Base-by-base conservation (phyloP, 805 yeast species). In the Tetrapisispora iriomotensis region DNA sequence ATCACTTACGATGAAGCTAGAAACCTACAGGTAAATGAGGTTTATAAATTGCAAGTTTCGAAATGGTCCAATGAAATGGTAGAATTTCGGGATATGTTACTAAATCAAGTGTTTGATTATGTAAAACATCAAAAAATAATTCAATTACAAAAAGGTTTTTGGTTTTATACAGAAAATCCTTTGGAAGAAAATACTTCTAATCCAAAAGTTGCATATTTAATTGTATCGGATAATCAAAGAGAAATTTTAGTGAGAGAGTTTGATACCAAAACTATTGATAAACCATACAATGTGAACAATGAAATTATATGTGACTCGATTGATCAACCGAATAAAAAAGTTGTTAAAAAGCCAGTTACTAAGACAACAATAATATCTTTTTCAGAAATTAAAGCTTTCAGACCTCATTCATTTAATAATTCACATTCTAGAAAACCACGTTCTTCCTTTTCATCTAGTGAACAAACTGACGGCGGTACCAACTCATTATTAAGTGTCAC, bases 101-200 rank as follows among this genome's bases (percentile, higher is more conserved):
- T 68, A 9, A 54, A 60, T 12, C 86, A 85, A 53, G 82, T 80
- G 0, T 63, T 70, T 41, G 79, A 77, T 28, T 82, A 82, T 54
- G 86, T 84, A 13, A 72, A 74, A 41, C 87, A 82, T 54, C 92
- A 82, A 61, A 69, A 90, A 49, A 75, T 80, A 34, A 60, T 82
- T 41, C 79, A 77, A 52, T 61, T 85, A 36, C 75, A 85, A 21
- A 77, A 72, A 50, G 95, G 95, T 1, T 72, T 82, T 2, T 85
- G 94, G 94, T 88, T 82, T 12, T 80, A 68, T 53, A 70, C 79
- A 1, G 80, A 77, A 27, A 64, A 70, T 38, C 86, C 82, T 17
- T 44, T 60, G 10, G 56, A 49, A 34, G 32, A 38, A 9, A 42
- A 41, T 29, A 47, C 50, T 27, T 51, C 47, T 26, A 44, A 51